Base-by-base conservation (phyloP, 2,329 filamentous ascomycete genomes). In the Raffaelea arxii region DNA sequence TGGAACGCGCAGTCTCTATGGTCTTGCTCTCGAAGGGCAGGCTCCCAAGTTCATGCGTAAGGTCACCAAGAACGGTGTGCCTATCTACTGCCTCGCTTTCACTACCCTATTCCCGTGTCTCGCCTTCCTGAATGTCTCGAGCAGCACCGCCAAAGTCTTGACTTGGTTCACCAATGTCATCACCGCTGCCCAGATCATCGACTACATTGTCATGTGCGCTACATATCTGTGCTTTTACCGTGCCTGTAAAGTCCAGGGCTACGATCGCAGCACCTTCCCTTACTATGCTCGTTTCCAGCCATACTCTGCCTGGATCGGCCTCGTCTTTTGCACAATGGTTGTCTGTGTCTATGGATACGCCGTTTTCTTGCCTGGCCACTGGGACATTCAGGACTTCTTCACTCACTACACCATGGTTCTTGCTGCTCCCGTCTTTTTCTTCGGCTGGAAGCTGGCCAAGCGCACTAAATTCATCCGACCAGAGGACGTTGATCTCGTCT, bases 361-460 rank as follows among this genome's bases (percentile, higher is more conserved):
- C 5, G 61, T 68, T 0, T 75, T 76, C 55, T n/a, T n/a, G n/a
- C n/a, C n/a, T n/a, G 14, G 25, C 12, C 50, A 48, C 2, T 80
- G 77, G 69, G 59, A 63, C 19, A 62, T 67, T n/a, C 61, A 67
- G 3, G 62, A 55, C 18, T 71, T 74, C 58, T 65, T 72, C 59
- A 60, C 67, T 18, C 72, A 74, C 62, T 79, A 79, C 60, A 70
- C 71, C 22, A 77, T 78, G 72, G 63, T 74, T 49, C 59, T 78
- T 12, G 57, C 79, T 30, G 69, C 71, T 0, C 67, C 71, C 7
- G 55, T 75, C 30, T 62, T 77, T 25, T 82, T 73, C 57, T 46
- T 72, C 18, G 67, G 67, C 54, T 86, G 78, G 77, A 86, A 85
- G 63, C 7, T 84, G 1, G 19, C 77, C 58, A 77, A 79, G 65